Evolutionary conservation across 208 protist genomes (phyloP).

Genomic region (Wallacemonas sp.): DNA sequence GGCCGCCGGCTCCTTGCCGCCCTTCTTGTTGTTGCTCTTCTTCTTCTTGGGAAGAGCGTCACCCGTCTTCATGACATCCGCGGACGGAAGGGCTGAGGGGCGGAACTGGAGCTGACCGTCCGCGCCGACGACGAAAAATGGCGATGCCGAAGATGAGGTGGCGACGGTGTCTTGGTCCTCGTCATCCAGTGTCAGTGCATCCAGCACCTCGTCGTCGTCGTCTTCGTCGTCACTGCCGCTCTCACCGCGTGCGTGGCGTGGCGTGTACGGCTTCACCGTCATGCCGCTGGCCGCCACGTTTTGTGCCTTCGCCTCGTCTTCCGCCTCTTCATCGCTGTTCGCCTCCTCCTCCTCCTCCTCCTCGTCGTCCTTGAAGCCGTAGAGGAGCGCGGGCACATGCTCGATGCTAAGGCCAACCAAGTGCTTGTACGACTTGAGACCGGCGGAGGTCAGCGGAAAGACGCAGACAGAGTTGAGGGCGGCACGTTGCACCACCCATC

Average conservation of each 20-base stretch:
- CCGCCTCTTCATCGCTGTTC: constrained; percentile 10
- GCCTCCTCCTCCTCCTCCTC: constrained; percentile 26
- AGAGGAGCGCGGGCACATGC: constrained; percentile 79
- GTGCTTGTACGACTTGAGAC: constrained; percentile 15
- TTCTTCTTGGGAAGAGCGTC: not conserved
- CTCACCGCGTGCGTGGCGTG: not conserved
- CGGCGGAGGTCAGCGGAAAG: constrained; percentile 62
- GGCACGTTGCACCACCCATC: constrained; percentile 77
- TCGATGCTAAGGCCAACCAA: constrained; percentile 47
- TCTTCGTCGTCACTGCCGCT: constrained; percentile 15
- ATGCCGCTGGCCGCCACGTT: too few species aligned
- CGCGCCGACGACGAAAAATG: constrained; percentile 42
- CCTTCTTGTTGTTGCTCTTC: constrained; percentile 20
- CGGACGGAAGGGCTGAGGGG: not conserved
- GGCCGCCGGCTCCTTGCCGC: constrained; percentile 16
- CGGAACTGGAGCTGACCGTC: constrained; percentile 51
- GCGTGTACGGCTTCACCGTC: not conserved
- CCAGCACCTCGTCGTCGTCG: constrained; percentile 21
- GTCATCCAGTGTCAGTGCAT: not conserved
- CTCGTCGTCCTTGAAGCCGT: constrained; percentile 47
- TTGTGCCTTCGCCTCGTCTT: constrained; percentile 17
- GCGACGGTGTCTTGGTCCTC: constrained; percentile 20
- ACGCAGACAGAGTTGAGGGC: constrained; percentile 81
- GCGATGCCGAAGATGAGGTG: constrained; percentile 26
- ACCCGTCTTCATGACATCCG: constrained; percentile 11